Base-by-base conservation (phyloP, 306 rosid genomes). In the Potentilla sterilis region DNA sequence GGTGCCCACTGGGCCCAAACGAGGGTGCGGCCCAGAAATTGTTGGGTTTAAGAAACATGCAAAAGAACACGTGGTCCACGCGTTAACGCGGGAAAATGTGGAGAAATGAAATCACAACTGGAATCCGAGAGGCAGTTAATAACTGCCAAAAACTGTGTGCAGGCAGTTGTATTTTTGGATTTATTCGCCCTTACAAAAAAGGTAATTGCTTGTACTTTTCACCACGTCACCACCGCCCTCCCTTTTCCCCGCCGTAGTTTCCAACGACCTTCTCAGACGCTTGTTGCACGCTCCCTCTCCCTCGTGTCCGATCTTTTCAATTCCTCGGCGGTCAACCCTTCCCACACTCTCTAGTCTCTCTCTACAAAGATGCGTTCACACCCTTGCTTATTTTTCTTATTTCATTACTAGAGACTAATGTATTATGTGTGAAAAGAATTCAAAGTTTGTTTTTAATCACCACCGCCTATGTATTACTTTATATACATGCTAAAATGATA, bases 1-100 rank as follows among this genome's bases (percentile, higher is more conserved):
- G 70, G 67, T 37, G 46, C 57, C 61, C 71, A 34, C 3, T 4
- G 3, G 1, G 19, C 40, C 28, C 40, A 37, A 37, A 59, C 5
- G 18, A 13, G 14, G 34, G 66, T 58, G 79, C 72, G 76, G 19
- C 71, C 79, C 67, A 28, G 11, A 1, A 37, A 6, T 10, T n/a
- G 59, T 52, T 55, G 61, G 32, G 24, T 55, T 52, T 15, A 14
- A 47, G 59, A 19, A 19, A 7, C 24, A 52, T 7, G 19, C 14
- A 61, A 12, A 24, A 32, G 10, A 28, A 19, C 66, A 32, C 41
- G 66, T 12, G 66, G 41, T 61, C 0, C 4, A 13, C 40, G n/a
- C 34, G 16, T 13, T 59, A 11, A 13, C 65, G 65, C 40, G 66
- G 40, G 66, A 32, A 61, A 24, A 12, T 12, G 14, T 46, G 51